These are phyloP conservation scores for Penicillium angulare DNA, from an alignment of 495 filamentous ascomycete species.

Conservation along the genomic window DNA sequence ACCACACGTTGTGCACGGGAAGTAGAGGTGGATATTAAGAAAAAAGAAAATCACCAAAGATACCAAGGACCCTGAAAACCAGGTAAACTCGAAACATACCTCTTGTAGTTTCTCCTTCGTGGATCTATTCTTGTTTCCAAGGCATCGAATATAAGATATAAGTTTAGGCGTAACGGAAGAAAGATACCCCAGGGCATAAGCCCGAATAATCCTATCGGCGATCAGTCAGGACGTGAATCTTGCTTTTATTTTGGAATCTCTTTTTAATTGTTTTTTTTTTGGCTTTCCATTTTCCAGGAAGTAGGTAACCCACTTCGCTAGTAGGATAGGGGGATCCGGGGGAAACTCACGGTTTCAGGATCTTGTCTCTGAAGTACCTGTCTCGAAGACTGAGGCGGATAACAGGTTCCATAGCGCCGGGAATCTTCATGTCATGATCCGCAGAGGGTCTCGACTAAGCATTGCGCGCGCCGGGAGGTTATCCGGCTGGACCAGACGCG, in stretches of 20 bases:
- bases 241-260: not conserved
- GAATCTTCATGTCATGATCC: slow-evolving; percentile 26
- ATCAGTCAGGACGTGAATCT: slow-evolving; percentile 3
- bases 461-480: slow-evolving; percentile 18
- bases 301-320: not conserved
- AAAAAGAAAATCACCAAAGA: not conserved
- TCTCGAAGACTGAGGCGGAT: slow-evolving; percentile 23
- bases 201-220: slow-evolving; percentile 59
- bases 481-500: slow-evolving; percentile 3
- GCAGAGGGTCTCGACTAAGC: slow-evolving; percentile 14
- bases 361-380: slow-evolving; percentile 18
- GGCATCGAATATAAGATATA: slow-evolving; percentile 51
- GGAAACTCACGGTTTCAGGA: slow-evolving; percentile 29
- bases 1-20: not conserved
- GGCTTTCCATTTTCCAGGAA: not conserved
- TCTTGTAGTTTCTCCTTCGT: slow-evolving; percentile 36
- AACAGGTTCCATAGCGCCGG: slow-evolving; percentile 32
- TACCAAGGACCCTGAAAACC: not conserved
- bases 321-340: slow-evolving; percentile 7
- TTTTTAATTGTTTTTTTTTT: not conserved
- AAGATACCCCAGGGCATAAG: slow-evolving; percentile 73
- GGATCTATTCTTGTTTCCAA: slow-evolving; percentile 45
- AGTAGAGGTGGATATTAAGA: not conserved
- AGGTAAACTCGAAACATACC: slow-evolving; percentile 28
- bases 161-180: slow-evolving; percentile 67